A percentile compares a stretch with the other conserved stretches of the same genome.
Conservation (phyloP, 345 rosid species). For the Angophora floribunda region DNA sequence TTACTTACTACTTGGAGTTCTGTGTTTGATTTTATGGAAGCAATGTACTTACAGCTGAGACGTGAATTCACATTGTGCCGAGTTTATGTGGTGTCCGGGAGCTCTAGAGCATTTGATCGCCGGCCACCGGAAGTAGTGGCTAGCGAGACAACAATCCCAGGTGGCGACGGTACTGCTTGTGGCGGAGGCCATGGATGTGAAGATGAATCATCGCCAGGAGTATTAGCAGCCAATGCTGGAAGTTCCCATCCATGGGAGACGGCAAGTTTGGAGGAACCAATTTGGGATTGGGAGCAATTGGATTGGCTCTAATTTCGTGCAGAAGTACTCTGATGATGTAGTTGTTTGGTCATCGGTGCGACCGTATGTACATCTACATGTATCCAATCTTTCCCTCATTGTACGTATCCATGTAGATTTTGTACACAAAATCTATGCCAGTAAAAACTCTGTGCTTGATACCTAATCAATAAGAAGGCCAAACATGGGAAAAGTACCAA, state of each 20-base stretch:
- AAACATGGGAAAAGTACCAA: neutral
- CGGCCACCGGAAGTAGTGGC: slow-evolving; percentile 40
- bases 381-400: neutral
- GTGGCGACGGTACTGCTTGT: neutral
- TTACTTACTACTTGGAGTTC: neutral
- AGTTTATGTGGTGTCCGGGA: slow-evolving; percentile 64
- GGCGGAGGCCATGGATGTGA: slow-evolving; percentile 19
- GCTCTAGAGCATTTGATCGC: slow-evolving; percentile 69
- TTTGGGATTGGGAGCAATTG: slow-evolving; percentile 54
- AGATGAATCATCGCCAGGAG: neutral
- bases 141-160: slow-evolving; percentile 5
- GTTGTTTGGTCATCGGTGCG: neutral
- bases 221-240: neutral
- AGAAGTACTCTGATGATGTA: neutral
- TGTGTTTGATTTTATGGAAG: neutral
- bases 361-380: neutral
- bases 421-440: neutral
- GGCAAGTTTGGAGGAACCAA: slow-evolving; percentile 8
- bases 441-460: neutral
- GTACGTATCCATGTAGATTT: neutral
- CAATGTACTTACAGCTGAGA: slow-evolving; percentile 37
- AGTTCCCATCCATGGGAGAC: slow-evolving; percentile 10
- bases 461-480: neutral
- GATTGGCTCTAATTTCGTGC: slow-evolving; percentile 10
- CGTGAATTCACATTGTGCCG: slow-evolving; percentile 77